Base-by-base conservation (phyloP, 768 basidiomycete species). In the Gautieria morchelliformis region DNA sequence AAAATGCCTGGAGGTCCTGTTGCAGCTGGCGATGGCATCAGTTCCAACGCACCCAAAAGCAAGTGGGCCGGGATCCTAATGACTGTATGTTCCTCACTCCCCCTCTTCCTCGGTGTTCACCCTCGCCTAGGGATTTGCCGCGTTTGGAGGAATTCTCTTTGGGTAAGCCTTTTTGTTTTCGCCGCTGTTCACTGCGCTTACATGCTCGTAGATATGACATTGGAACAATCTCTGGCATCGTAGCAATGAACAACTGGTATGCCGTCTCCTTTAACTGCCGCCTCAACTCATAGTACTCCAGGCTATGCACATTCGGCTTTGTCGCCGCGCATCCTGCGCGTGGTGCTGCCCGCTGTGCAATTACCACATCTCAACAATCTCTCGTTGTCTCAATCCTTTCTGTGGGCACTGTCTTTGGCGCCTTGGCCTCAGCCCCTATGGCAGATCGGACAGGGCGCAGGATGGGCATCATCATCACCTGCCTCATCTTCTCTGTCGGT, bases 331-430 rank as follows among this genome's bases (percentile, higher is more conserved):
- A 65, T 56, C 59, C 63, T 74, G 79, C 33, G 65, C 77, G 33
- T 62, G 70, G 53, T 67, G 71, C 60, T 30, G 27, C 47, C 11
- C 40, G 47, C 22, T 66, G 63, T 58, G 54, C 56, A 48, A 59
- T 69, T 56, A 45, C 63, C 14, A 70, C 70, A 20, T 54, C 58
- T 35, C 58, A 63, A 59, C 54, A 68, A 60, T 81, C 81, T 6
- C 74, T 82, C 64, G 72, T 85, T 73, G 66, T 76, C 58, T 78
- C 77, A 30, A 86, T 89, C 64, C 81, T 91, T 37, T 91, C 89
- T 7, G 88, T 85, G n/a, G 91, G 91, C 60, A 93, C 89, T 32
- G 91, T 93, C 76, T 82, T 89, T 61, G 89, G 67, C 50, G 82
- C 82, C 19, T 74, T 89, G 61, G 54, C 71, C 46, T 78, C 71